Percentiles rank a stretch among this genome's conserved stretches.
phyloP scores from a whole-genome alignment of 164 flowering plant species.

The Liquidambar formosana region DNA sequence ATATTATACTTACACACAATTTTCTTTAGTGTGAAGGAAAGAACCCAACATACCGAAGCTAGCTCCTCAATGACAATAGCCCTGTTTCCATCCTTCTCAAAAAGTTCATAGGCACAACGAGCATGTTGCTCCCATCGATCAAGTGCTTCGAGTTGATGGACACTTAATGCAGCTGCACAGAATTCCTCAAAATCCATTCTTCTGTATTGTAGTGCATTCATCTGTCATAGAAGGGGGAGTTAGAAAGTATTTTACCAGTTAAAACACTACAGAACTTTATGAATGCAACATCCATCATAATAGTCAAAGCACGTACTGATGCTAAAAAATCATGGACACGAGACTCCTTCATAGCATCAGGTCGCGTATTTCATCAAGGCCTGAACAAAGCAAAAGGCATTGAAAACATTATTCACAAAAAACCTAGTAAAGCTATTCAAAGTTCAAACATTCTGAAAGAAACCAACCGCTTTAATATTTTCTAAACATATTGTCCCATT shows the following conservation, averaged over 20 bases:
- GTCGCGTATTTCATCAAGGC: slow-evolving; percentile 62
- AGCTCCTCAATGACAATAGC: slow-evolving; percentile 63
- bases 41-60: slow-evolving; percentile 49
- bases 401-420: slow-evolving; percentile 9
- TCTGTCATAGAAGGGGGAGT: slow-evolving; percentile 30
- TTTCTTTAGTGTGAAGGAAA: too few species aligned
- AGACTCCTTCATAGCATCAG: slow-evolving; percentile 72
- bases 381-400: slow-evolving; percentile 25
- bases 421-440: neutral
- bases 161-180: slow-evolving; percentile 59
- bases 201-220: slow-evolving; percentile 58
- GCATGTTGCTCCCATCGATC: slow-evolving; percentile 72
- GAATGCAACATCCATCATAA: neutral
- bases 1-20: too few species aligned
- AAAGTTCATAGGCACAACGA: slow-evolving; percentile 65
- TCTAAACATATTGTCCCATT: slow-evolving; percentile 64
- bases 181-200: slow-evolving; percentile 76
- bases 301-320: slow-evolving; percentile 34
- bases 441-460: neutral
- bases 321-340: slow-evolving; percentile 51
- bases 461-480: slow-evolving; percentile 52
- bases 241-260: neutral
- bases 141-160: slow-evolving; percentile 60
- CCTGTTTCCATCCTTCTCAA: slow-evolving; percentile 68
- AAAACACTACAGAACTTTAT: neutral